Base-by-base conservation (phyloP, 2,329 filamentous ascomycete species). In the Parascedosporium putredinis region DNA sequence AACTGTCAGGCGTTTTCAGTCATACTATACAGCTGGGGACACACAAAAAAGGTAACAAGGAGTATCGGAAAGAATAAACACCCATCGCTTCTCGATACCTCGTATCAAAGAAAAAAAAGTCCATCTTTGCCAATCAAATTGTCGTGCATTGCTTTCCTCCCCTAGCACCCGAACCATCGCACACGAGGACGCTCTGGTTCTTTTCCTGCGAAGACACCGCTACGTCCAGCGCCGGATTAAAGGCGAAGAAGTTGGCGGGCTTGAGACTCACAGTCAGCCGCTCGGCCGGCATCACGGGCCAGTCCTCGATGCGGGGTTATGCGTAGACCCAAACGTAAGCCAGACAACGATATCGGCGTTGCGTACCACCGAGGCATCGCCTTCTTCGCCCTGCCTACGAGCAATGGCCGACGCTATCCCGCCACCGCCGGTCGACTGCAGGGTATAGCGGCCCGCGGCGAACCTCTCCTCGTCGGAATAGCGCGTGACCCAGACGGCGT, bases 281-380 rank as follows among this genome's bases (percentile, higher is more conserved):
- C 59, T 84, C 81, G 53, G 68, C 73, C 0, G 81, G 81, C 82
- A 85, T 85, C 4, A 84, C 78, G 0, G 80, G 81, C 68, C 82
- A 85, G 57, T 85, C 81, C 55, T 85, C 81, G 9, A 77, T 72
- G 0, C 81, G 68, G 81, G 79, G 22, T 82, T 77, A 55, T 85
- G 81, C 29, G 82, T 84, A 23, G 82, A 74, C 16, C 81, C 69
- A 57, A 73, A 74, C 3, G 76, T 74, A 16, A 78, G 70, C 74
- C 75, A 81, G 4, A 81, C 63, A 1, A 81, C 75, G 36, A 79
- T 69, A 38, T 79, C 73, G 18, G 70, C 64, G 52, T 81, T 54
- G 45, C 65, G 54, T 64, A 61, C 73, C 0, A 72, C 2, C 56
- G 24, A 71, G 59, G 43, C 74, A 63, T 57, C 60, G 2, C 55